phyloP scores from a whole-genome alignment of 2,329 filamentous ascomycete genomes.

The Scedosporium aurantiacum region DNA sequence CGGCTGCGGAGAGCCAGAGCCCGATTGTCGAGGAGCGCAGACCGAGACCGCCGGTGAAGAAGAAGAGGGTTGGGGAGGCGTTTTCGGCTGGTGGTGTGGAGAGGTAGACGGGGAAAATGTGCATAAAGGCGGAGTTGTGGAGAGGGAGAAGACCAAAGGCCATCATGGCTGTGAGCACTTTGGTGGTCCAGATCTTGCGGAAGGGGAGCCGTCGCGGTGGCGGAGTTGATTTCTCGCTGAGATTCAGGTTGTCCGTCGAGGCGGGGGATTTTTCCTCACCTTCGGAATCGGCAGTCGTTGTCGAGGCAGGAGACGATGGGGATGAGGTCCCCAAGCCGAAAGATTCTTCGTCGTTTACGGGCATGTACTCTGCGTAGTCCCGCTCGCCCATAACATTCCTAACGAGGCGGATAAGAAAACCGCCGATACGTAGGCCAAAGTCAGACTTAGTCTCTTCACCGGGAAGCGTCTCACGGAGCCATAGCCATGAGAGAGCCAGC shows the following conservation, averaged over 20 bases:
- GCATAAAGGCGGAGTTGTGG: slow-evolving; percentile 53
- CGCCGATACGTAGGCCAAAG: slow-evolving; percentile 8
- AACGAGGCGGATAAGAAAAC: slow-evolving; percentile 9
- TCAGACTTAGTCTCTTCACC: slow-evolving; percentile 16
- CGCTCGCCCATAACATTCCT: slow-evolving; percentile 8
- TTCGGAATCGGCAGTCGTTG: background rate
- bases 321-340: background rate
- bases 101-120: slow-evolving; percentile 52
- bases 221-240: slow-evolving; percentile 4
- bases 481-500: slow-evolving; percentile 21
- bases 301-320: background rate
- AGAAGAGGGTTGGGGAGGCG: slow-evolving; percentile 26
- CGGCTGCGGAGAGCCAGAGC: slow-evolving; percentile 44
- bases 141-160: slow-evolving; percentile 41
- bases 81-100: slow-evolving; percentile 39
- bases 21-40: slow-evolving; percentile 18
- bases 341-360: slow-evolving; percentile 6
- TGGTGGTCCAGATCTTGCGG: slow-evolving; percentile 17
- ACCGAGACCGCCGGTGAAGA: slow-evolving; percentile 49
- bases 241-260: background rate
- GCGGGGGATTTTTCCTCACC: background rate
- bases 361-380: slow-evolving; percentile 10
- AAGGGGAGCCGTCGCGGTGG: slow-evolving; percentile 9
- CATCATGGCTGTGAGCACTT: slow-evolving; percentile 22
- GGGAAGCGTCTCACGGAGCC: slow-evolving; percentile 25